Percentiles rank a stretch among this genome's conserved stretches.
Conservation (phyloP, 2,329 filamentous ascomycete species). For the Fusarium cyanostomum region DNA sequence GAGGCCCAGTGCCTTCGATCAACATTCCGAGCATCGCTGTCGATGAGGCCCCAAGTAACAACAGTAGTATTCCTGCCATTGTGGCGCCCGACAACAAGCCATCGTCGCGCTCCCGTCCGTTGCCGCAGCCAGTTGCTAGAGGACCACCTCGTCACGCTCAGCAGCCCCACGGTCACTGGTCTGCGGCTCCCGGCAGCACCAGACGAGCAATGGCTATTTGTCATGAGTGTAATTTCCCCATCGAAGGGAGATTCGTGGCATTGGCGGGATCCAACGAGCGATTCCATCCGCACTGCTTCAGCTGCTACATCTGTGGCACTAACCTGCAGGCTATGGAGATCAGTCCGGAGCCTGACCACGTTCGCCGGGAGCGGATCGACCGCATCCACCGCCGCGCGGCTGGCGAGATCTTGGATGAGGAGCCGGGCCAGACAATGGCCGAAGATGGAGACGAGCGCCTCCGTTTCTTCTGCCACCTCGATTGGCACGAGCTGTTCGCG, state of each 20-base stretch:
- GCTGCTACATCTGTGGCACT: conserved; percentile 87
- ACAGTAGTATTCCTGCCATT: conserved; percentile 53
- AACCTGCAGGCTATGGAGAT: conserved; percentile 95
- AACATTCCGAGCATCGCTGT: conserved; percentile 62
- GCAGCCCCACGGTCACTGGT: conserved; percentile 66
- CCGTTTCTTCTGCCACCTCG: conserved; percentile 97
- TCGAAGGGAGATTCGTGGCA: conserved; percentile 89
- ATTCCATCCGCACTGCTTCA: conserved; percentile 94
- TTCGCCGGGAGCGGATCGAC: conserved; percentile 75
- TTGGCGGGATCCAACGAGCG: conserved; percentile 76
- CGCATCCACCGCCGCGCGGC: conserved; percentile 72
- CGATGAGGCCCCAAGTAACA: conserved; percentile 43
- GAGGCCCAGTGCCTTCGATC: conserved; percentile 48
- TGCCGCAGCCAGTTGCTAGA: conserved; percentile 58
- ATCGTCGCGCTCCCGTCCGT: conserved; percentile 41
- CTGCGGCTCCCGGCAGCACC: conserved; percentile 58
- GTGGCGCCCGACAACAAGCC: conserved; percentile 56
- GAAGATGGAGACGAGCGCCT: conserved; percentile 78
- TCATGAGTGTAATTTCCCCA: conserved; percentile 83
- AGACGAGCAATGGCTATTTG: conserved; percentile 75
- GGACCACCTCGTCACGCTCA: conserved; percentile 50
- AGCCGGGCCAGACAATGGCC: conserved; percentile 69
- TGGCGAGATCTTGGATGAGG: conserved; percentile 69
- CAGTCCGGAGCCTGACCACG: conserved; percentile 84
- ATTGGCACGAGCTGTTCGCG: conserved; percentile 95